These are phyloP conservation scores for Heliamphora exappendiculata DNA, from an alignment of 148 eudicot species.

Conservation along the genomic window DNA sequence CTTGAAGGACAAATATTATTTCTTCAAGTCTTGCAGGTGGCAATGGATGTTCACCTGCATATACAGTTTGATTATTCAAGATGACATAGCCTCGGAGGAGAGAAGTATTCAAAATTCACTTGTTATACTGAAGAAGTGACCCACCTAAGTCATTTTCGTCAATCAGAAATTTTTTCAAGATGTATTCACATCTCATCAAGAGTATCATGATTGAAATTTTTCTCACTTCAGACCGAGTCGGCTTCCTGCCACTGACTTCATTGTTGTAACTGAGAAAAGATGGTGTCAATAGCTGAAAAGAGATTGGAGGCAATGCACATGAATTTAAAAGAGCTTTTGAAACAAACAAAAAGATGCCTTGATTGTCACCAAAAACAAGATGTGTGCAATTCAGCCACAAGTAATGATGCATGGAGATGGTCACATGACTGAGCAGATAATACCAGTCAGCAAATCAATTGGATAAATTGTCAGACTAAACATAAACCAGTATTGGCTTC, in stretches of 20 bases:
- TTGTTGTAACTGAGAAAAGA: slow-evolving; percentile 39
- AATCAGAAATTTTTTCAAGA: slow-evolving; percentile 56
- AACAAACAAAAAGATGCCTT: neutral
- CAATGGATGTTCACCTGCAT: slow-evolving; percentile 59
- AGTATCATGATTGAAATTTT: slow-evolving; percentile 61
- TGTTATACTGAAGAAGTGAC: slow-evolving; percentile 13
- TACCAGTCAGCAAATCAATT: neutral
- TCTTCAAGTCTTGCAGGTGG: slow-evolving; percentile 86
- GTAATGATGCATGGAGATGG: neutral
- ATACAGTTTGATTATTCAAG: slow-evolving; percentile 10
- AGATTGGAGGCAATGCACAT: neutral
- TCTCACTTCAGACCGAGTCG: slow-evolving; percentile 62
- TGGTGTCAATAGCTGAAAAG: neutral
- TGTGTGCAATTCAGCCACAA: neutral
- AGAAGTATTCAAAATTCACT: slow-evolving; percentile 1
- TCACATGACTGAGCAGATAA: neutral
- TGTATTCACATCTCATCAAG: slow-evolving; percentile 77
- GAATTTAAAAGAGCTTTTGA: neutral
- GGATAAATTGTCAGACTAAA: neutral
- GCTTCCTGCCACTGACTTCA: slow-evolving; percentile 44
- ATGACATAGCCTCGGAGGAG: neutral
- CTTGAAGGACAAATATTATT: slow-evolving; percentile 65
- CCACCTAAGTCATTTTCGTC: slow-evolving; percentile 79
- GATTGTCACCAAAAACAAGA: neutral
- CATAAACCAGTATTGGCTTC: neutral